phyloP scores from a whole-genome alignment of 495 filamentous ascomycete species.

The Aspergillus cavernicola region DNA sequence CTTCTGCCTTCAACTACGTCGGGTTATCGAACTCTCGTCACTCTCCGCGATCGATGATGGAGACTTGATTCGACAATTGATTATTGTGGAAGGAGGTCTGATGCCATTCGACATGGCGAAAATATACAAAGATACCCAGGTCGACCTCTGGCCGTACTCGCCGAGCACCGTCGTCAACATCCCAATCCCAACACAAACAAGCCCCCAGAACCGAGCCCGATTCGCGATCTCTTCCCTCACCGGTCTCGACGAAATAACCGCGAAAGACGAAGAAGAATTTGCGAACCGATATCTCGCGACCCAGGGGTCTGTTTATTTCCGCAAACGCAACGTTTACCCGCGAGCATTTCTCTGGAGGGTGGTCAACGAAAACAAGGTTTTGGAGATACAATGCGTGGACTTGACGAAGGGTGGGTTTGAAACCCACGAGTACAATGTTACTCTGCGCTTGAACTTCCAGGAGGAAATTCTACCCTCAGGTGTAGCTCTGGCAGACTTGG shows the following conservation, averaged over 20 bases:
- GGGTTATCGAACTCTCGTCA: constrained; percentile 17
- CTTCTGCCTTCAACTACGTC: constrained; percentile 31
- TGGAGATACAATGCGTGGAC: constrained; percentile 82
- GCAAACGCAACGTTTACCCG: constrained; percentile 68
- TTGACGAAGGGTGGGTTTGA: constrained; percentile 65
- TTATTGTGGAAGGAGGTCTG: constrained; percentile 22
- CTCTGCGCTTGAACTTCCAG: constrained; percentile 73
- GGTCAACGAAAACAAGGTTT: constrained; percentile 70
- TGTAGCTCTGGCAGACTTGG: constrained; percentile 74
- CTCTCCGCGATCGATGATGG: constrained; percentile 30
- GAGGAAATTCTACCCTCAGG: constrained; percentile 66
- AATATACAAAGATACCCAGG: constrained; percentile 81
- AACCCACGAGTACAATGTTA: constrained; percentile 62
- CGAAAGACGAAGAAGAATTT: constrained; percentile 73
- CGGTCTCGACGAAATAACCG: constrained; percentile 33
- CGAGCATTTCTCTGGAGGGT: constrained; percentile 88
- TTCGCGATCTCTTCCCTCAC: constrained; percentile 41
- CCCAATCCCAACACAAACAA: constrained; percentile 58
- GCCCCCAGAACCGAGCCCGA: constrained; percentile 39
- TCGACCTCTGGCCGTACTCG: constrained; percentile 73
- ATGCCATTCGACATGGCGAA: constrained; percentile 41
- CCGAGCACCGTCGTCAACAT: constrained; percentile 67
- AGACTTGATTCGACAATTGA: constrained; percentile 30
- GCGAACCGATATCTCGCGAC: constrained; percentile 67
- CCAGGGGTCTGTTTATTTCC: constrained; percentile 80